A percentile compares a stretch with the other conserved stretches of the same genome.
Evolutionary conservation across 2,329 filamentous ascomycete species (phyloP).

Genomic region (Aspergillus sclerotialis): DNA sequence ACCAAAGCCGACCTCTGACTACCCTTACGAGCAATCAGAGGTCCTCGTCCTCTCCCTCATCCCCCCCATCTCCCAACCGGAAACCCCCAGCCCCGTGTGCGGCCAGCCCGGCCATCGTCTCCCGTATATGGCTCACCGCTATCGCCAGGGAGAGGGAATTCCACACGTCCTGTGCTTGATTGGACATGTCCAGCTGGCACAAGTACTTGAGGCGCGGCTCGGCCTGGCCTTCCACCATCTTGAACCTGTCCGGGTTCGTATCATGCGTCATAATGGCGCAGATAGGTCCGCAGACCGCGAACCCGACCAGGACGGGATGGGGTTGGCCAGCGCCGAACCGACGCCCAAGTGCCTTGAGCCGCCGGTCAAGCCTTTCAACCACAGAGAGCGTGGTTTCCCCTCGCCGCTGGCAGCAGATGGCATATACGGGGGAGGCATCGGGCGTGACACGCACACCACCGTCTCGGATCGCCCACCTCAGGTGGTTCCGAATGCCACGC

Average conservation of each 20-base stretch:
- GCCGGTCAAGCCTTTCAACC: slow-evolving; percentile 36
- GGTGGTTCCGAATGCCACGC: slow-evolving; percentile 40
- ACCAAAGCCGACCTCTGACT: too few species aligned
- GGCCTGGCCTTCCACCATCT: slow-evolving; percentile 9
- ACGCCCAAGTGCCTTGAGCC: slow-evolving; percentile 37
- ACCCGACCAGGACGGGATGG: slow-evolving; percentile 47
- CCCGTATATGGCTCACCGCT: slow-evolving; percentile 46
- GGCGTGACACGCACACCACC: slow-evolving; percentile 32
- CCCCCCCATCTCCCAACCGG: slow-evolving; percentile 5
- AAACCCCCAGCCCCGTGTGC: slow-evolving; percentile 18
- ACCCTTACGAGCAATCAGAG: slow-evolving; percentile 8
- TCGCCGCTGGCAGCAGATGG: slow-evolving; percentile 35
- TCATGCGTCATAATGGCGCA: slow-evolving; percentile 48
- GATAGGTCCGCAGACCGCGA: slow-evolving; percentile 48
- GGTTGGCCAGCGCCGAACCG: slow-evolving; percentile 31
- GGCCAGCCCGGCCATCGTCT: slow-evolving; percentile 42
- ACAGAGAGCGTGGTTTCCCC: slow-evolving; percentile 34
- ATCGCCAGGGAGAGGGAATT: slow-evolving; percentile 53
- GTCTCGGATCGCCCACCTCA: slow-evolving; percentile 49
- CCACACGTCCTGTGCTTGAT: slow-evolving; percentile 53
- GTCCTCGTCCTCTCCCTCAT: slow-evolving; percentile 7
- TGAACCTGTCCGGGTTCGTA: slow-evolving; percentile 29
- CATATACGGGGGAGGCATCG: slow-evolving; percentile 38
- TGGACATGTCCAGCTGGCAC: slow-evolving; percentile 48
- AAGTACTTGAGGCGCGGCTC: slow-evolving; percentile 30